phyloP scores from a whole-genome alignment of 495 filamentous ascomycete species.

The Aspergillus saccharolyticus region DNA sequence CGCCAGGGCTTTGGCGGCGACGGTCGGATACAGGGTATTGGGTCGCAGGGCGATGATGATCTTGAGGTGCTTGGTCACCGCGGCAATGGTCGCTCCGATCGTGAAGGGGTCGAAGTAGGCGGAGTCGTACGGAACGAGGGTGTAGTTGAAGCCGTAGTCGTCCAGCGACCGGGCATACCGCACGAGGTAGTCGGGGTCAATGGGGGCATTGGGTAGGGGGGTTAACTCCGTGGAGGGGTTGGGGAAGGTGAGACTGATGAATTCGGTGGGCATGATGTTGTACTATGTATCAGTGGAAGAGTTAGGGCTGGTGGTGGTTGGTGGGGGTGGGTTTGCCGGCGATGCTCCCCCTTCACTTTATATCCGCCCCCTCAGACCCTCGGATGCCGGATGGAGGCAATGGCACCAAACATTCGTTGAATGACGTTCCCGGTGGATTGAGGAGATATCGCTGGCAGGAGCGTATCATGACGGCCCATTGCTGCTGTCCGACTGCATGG shows the following conservation, averaged over 20 bases:
- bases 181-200: conserved; percentile 43
- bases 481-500: too few relatives aligned
- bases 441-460: too few relatives aligned
- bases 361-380: too few relatives aligned
- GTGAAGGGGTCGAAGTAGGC: conserved; percentile 49
- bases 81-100: conserved; percentile 45
- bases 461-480: too few relatives aligned
- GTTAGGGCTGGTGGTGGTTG: too few relatives aligned
- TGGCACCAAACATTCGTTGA: too few relatives aligned
- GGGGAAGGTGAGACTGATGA: conserved; percentile 48
- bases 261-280: conserved; percentile 47
- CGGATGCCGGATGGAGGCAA: too few relatives aligned
- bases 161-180: conserved; percentile 48
- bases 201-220: conserved; percentile 40
- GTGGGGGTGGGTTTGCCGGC: too few relatives aligned
- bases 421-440: too few relatives aligned
- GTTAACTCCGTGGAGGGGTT: conserved; percentile 47
- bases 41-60: conserved; percentile 53
- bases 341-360: too few relatives aligned
- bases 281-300: neutral
- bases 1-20: conserved; percentile 51
- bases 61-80: conserved; percentile 49
- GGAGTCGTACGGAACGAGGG: conserved; percentile 49
- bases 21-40: conserved; percentile 51
- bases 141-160: conserved; percentile 52